Evolutionary conservation across 2,329 filamentous ascomycete genomes (phyloP).

Genomic region (Penicillium sp.): DNA sequence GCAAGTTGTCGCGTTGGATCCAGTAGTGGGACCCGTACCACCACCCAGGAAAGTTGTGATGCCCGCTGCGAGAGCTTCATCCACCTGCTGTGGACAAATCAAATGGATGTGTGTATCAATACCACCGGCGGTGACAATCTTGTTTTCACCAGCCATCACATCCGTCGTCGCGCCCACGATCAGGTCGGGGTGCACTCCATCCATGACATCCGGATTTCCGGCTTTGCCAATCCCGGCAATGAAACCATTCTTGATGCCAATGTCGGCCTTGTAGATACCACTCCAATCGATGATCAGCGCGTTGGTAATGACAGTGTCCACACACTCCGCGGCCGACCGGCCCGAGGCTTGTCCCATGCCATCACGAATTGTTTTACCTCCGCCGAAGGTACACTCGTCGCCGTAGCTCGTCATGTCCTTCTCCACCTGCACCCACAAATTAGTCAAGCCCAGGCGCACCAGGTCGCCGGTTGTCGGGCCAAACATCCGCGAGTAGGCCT

Average conservation of each 20-base stretch:
- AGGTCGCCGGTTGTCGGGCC: conserved; percentile 83
- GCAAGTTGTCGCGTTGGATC: conserved; percentile 87
- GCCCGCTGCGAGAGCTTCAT: conserved; percentile 76
- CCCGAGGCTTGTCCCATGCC: conserved; percentile 93
- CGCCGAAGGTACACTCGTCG: conserved; percentile 92
- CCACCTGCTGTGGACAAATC: conserved; percentile 86
- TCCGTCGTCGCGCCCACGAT: conserved; percentile 84
- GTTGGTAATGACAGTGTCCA: conserved; percentile 85
- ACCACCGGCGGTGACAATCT: conserved; percentile 85
- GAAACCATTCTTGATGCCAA: conserved; percentile 79
- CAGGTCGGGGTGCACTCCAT: conserved; percentile 71
- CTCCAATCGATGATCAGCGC: conserved; percentile 85
- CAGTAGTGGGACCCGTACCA: conserved; percentile 86
- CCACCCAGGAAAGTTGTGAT: conserved; percentile 88
- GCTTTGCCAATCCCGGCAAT: conserved; percentile 91
- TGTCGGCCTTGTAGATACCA: conserved; percentile 94
- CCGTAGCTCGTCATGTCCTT: conserved; percentile 78
- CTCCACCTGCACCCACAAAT: conserved; percentile 87
- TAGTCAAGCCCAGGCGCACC: conserved; percentile 74
- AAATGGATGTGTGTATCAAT: conserved; percentile 90
- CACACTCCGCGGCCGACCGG: conserved; percentile 60
- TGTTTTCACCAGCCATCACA: conserved; percentile 82
- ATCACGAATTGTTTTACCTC: conserved; percentile 86
- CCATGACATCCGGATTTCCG: conserved; percentile 96
- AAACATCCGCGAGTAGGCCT: conserved; percentile 81